Evolutionary conservation across 2,329 filamentous ascomycete species (phyloP).

Genomic region (Fusarium burgessii): DNA sequence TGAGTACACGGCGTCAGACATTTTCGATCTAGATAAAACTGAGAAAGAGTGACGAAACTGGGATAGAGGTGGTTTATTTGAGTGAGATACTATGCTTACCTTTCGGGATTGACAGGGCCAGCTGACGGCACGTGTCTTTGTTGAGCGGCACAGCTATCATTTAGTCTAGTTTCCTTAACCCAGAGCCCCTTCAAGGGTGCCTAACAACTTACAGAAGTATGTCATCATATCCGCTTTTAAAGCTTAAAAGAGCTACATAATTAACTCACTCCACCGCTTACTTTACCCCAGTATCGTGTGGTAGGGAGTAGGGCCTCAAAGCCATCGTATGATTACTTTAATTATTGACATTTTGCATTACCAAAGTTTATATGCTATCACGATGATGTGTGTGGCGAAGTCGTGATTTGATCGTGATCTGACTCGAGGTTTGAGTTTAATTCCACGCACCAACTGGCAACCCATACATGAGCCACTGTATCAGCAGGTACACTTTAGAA

Average conservation of each 20-base stretch:
- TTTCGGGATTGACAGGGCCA: rapidly evolving
- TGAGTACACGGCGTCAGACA: background rate
- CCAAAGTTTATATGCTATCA: background rate
- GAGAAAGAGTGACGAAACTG: background rate
- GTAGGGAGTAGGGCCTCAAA: no score
- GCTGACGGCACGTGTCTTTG: background rate
- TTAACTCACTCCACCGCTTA: no score
- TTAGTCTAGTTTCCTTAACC: background rate
- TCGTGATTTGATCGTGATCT: no score
- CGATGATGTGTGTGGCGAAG: rapidly evolving
- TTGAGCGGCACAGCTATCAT: background rate
- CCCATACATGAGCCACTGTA: rapidly evolving
- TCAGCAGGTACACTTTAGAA: rapidly evolving
- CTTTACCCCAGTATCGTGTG: no score
- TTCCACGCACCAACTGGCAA: rapidly evolving
- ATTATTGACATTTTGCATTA: no score
- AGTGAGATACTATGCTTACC: background rate
- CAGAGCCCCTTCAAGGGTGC: rapidly evolving
- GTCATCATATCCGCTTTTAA: rapidly evolving
- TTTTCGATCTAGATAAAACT: background rate
- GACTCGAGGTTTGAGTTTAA: background rate
- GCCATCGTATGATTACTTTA: no score
- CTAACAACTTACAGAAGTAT: background rate
- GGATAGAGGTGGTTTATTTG: rapidly evolving
- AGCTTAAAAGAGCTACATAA: rapidly evolving